phyloP scores from a whole-genome alignment of 208 protist species.

The Herpetomonas muscarum region DNA sequence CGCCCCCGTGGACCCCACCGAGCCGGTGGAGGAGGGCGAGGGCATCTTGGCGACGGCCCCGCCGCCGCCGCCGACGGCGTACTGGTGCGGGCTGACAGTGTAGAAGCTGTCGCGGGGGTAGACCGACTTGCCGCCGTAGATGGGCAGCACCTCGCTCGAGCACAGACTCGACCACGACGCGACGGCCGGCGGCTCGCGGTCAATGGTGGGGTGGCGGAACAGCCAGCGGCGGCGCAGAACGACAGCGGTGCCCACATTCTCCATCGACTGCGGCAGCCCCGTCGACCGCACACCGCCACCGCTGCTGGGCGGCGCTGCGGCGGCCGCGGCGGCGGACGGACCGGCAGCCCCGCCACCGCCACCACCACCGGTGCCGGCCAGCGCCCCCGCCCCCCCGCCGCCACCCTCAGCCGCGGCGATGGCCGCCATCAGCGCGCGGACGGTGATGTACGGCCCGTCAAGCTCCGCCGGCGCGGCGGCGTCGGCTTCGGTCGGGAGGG shows the following conservation, averaged over 20 bases:
- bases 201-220: slow-evolving; percentile 56
- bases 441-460: too few species aligned
- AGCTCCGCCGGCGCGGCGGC: slow-evolving; percentile 8
- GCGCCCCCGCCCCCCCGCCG: not conserved
- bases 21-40: not conserved
- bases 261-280: slow-evolving; percentile 29
- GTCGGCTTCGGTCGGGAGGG: slow-evolving; percentile 30
- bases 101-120: slow-evolving; percentile 81
- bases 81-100: slow-evolving; percentile 68
- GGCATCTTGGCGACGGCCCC: not conserved
- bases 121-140: slow-evolving; percentile 69
- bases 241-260: slow-evolving; percentile 54
- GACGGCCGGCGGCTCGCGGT: slow-evolving; percentile 20
- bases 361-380: not conserved
- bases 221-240: slow-evolving; percentile 74
- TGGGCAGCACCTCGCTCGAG: slow-evolving; percentile 57
- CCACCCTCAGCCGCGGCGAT: slow-evolving; percentile 4
- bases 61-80: slow-evolving; percentile 37
- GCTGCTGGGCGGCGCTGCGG: too few species aligned
- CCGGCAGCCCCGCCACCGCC: not conserved
- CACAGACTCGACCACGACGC: slow-evolving; percentile 69
- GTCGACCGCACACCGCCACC: too few species aligned
- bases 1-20: not conserved
- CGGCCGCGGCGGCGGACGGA: not conserved
- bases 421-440: not conserved